These are phyloP conservation scores for Apiospora sp. DNA, from an alignment of 2,329 filamentous ascomycete genomes.

Conservation along the genomic window DNA sequence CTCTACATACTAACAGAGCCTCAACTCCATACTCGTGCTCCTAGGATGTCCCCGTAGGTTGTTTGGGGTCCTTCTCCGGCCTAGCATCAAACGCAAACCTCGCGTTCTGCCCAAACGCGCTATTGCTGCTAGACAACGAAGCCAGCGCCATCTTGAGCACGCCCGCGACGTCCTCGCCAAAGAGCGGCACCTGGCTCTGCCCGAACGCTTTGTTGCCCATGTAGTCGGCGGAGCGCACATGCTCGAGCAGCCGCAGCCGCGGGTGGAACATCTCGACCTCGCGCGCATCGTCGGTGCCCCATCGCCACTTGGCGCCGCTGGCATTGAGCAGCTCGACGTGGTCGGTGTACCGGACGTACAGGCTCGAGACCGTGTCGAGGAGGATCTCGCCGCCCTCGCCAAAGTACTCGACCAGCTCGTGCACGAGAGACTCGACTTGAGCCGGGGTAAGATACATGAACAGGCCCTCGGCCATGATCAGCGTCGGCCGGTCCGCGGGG, in stretches of 20 bases:
- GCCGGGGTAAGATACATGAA: background rate
- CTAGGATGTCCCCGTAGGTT: background rate
- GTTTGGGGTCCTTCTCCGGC: background rate
- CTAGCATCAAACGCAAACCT: background rate
- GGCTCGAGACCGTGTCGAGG: conserved; percentile 11
- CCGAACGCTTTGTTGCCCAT: conserved; percentile 19
- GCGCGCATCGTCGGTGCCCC: conserved; percentile 20
- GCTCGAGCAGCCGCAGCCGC: conserved; percentile 20
- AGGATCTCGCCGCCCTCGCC: conserved; percentile 19
- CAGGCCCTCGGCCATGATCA: conserved; percentile 3
- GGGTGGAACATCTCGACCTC: conserved; percentile 11
- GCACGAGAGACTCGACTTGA: background rate
- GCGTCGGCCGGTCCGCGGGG: conserved; percentile 6
- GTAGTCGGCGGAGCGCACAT: conserved; percentile 7
- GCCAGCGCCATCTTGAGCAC: background rate
- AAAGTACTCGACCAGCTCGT: conserved; percentile 23
- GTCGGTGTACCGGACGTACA: conserved; percentile 18
- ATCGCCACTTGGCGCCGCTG: conserved; percentile 21
- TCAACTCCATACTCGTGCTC: no score
- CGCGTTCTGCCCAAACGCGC: conserved; percentile 5
- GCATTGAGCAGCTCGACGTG: conserved; percentile 22
- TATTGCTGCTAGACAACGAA: background rate
- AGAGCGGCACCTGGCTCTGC: conserved; percentile 3
- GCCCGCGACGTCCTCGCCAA: background rate
- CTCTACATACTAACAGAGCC: no score